Percentiles rank a stretch among this genome's conserved stretches.
Evolutionary conservation across 2,329 filamentous ascomycete species (phyloP).

Genomic region (Penicillium sp.): DNA sequence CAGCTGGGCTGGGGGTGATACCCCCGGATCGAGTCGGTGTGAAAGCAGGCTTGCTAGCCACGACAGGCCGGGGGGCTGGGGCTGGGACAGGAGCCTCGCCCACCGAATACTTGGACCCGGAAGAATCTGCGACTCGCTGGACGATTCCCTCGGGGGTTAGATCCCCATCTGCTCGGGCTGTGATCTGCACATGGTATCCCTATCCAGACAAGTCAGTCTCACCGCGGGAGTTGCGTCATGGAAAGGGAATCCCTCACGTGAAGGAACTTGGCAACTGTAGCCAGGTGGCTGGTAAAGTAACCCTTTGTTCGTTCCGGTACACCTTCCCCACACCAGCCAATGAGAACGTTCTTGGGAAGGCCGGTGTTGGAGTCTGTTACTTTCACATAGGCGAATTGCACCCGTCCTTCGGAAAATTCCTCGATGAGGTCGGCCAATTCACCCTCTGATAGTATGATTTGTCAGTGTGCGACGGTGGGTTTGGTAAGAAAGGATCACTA

Average conservation of each 20-base stretch:
- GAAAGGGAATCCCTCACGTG: slow-evolving; percentile 54
- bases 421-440: slow-evolving; percentile 87
- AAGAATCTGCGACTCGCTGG: slow-evolving; percentile 90
- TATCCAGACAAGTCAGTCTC: slow-evolving; percentile 27
- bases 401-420: slow-evolving; percentile 92
- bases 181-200: slow-evolving; percentile 97
- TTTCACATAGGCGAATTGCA: slow-evolving; percentile 96
- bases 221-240: background rate
- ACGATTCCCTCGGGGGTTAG: slow-evolving; percentile 84
- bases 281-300: slow-evolving; percentile 93
- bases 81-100: slow-evolving; percentile 47
- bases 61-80: slow-evolving; percentile 60
- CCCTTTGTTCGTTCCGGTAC: slow-evolving; percentile 98
- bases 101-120: slow-evolving; percentile 87
- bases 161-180: slow-evolving; percentile 85
- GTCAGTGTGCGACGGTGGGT: background rate
- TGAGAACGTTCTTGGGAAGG: slow-evolving; percentile 86
- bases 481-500: slow-evolving; percentile 25
- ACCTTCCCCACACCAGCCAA: slow-evolving; percentile 95
- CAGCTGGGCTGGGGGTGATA: slow-evolving; percentile 62
- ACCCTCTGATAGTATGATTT: slow-evolving; percentile 62
- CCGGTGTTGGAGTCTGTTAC: slow-evolving; percentile 90
- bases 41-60: slow-evolving; percentile 87
- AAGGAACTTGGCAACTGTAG: slow-evolving; percentile 84
- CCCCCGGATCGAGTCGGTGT: slow-evolving; percentile 66